These are phyloP conservation scores for Ilyonectria destructans DNA, from an alignment of 2,329 filamentous ascomycete species.

Conservation along the genomic window DNA sequence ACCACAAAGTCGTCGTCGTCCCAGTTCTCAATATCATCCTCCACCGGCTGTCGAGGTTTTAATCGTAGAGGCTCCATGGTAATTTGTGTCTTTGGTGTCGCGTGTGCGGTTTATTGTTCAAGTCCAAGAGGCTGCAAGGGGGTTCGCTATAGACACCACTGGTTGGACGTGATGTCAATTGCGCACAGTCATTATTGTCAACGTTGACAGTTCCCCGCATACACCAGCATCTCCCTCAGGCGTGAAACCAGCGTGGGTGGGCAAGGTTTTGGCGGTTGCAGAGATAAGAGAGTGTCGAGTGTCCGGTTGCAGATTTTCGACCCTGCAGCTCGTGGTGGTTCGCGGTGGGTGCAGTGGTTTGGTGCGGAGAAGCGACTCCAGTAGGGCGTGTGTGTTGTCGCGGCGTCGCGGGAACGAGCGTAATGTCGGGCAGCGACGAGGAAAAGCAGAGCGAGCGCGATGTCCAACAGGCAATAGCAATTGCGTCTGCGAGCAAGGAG, in stretches of 20 bases:
- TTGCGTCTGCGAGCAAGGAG: conserved; percentile 19
- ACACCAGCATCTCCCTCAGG: conserved; percentile 44
- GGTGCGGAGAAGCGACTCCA: conserved; percentile 15
- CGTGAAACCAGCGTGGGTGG: conserved; percentile 17
- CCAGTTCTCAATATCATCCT: conserved; percentile 81
- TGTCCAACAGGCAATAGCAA: conserved; percentile 28
- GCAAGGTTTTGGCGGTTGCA: conserved; percentile 2
- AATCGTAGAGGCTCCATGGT: conserved; percentile 71
- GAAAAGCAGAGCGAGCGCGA: conserved; percentile 7
- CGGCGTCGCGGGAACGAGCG: conserved; percentile 24
- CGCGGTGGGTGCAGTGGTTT: conserved; percentile 8
- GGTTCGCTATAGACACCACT: conserved; percentile 37
- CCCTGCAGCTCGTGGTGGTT: conserved; percentile 9
- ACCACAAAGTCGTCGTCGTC: conserved; percentile 84
- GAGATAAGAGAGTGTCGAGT: background rate
- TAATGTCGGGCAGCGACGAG: conserved; percentile 18
- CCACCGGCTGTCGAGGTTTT: conserved; percentile 69
- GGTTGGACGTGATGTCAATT: conserved; percentile 47
- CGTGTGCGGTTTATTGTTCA: conserved; percentile 31
- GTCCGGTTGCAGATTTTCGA: conserved; percentile 10
- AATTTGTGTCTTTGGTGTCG: conserved; percentile 31
- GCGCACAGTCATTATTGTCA: conserved; percentile 51
- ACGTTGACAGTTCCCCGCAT: conserved; percentile 45
- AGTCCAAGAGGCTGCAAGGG: conserved; percentile 32
- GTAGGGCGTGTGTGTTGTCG: conserved; percentile 13